Evolutionary conservation across 2,329 filamentous ascomycete genomes (phyloP).

Genomic region (Trichoderma guizhouense): DNA sequence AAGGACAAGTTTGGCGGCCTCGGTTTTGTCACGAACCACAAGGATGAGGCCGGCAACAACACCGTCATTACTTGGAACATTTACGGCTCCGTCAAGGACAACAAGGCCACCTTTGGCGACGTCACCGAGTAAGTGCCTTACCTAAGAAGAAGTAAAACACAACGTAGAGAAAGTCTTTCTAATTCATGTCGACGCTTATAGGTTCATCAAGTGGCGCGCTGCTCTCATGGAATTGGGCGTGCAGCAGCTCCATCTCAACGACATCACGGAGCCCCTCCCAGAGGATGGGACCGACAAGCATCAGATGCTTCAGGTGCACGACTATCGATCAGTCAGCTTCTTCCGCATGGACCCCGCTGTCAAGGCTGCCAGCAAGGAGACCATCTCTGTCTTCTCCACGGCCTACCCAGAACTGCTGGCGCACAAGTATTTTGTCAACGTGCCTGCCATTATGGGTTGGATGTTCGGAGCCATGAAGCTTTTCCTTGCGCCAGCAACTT

Average conservation of each 20-base stretch:
- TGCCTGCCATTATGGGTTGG: slow-evolving; percentile 88
- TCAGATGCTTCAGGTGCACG: slow-evolving; percentile 89
- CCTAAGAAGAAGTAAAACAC: not conserved
- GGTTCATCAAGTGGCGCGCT: slow-evolving; percentile 86
- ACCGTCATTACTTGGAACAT: slow-evolving; percentile 85
- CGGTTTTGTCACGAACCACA: slow-evolving; percentile 76
- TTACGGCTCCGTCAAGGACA: slow-evolving; percentile 81
- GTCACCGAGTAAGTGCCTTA: slow-evolving; percentile 67
- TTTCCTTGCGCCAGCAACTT: slow-evolving; percentile 68
- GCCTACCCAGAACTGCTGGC: slow-evolving; percentile 83
- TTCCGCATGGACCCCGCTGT: slow-evolving; percentile 74
- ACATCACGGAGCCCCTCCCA: slow-evolving; percentile 67
- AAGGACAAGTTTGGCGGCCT: slow-evolving; percentile 70
- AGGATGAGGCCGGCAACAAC: slow-evolving; percentile 54
- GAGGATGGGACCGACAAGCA: slow-evolving; percentile 77
- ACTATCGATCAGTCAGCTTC: slow-evolving; percentile 87
- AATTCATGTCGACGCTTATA: slow-evolving; percentile 34
- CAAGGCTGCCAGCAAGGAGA: slow-evolving; percentile 73
- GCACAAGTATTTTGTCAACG: slow-evolving; percentile 94
- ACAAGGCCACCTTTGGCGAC: slow-evolving; percentile 79
- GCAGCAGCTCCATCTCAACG: slow-evolving; percentile 65
- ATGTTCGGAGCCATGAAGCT: slow-evolving; percentile 73
- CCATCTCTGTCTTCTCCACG: slow-evolving; percentile 74
- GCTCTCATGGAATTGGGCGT: slow-evolving; percentile 87
- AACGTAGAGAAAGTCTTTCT: not conserved